A percentile compares a stretch with the other conserved stretches of the same genome.
These are phyloP conservation scores for Suhomyces xylopsoci DNA, from an alignment of 805 yeast species.

Conservation along the genomic window DNA sequence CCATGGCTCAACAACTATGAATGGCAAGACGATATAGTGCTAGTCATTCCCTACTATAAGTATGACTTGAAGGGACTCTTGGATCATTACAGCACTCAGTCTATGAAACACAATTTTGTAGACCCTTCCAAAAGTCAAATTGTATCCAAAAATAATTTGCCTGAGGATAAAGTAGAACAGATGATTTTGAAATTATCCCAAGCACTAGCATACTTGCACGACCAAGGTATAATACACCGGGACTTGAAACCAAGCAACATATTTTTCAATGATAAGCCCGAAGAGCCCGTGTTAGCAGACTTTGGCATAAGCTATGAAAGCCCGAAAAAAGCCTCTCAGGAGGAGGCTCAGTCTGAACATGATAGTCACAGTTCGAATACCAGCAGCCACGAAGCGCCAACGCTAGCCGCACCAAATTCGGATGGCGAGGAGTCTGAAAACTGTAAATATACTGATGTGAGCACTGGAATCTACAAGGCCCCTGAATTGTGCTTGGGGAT, in stretches of 20 bases:
- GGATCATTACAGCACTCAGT: conserved; percentile 14
- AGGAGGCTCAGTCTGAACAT: conserved; percentile 9
- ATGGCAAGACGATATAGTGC: conserved; percentile 28
- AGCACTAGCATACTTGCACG: conserved; percentile 30
- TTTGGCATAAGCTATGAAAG: conserved; percentile 53
- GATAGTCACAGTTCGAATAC: not conserved
- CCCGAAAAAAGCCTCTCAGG: conserved; percentile 1
- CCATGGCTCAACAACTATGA: conserved; percentile 19
- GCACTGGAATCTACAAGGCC: conserved; percentile 66
- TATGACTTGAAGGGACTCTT: conserved; percentile 25
- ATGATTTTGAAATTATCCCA: conserved; percentile 15
- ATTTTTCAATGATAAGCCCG: conserved; percentile 21
- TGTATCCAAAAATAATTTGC: conserved; percentile 1
- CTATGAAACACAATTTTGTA: conserved; percentile 23
- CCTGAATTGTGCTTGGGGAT: conserved; percentile 70
- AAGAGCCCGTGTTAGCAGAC: conserved; percentile 49
- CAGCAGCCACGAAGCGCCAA: not conserved
- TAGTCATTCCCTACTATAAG: conserved; percentile 33
- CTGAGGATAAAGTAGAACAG: conserved; percentile 2
- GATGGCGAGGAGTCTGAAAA: conserved; percentile 38
- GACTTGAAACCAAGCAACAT: conserved; percentile 41
- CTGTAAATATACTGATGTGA: conserved; percentile 52
- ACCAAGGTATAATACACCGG: conserved; percentile 36
- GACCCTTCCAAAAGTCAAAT: conserved; percentile 8
- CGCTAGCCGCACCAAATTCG: not conserved